Evolutionary conservation across 1,139 yeast genomes (phyloP), one percentile per base, ranked within the genome.

Genomic region (Kazachstania sp.): DNA sequence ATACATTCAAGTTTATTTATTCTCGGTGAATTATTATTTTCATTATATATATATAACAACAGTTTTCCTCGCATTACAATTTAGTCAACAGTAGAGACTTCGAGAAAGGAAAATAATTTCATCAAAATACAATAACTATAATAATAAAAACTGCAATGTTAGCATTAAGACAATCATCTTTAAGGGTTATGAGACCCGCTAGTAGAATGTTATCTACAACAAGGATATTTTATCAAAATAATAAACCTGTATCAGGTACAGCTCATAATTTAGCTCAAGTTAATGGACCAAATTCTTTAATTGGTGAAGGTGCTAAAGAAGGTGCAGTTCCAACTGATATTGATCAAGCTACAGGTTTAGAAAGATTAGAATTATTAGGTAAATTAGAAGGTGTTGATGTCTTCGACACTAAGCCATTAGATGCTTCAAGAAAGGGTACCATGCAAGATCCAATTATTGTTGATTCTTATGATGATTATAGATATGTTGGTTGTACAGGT

Each of bases 401-500:
- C 57, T 92, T 90, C 76, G 97, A 92, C 76, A 75, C 81, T 69
- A 83, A 83, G 70, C 92, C 95, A 62, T 81, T 94, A 64, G 86
- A 86, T 56, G 72, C 88, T 56, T 83, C 88, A 65, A 87, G 97
- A 73, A 78, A 70, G 55, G 98, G 98, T 66, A 87, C 97, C 60
- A 73, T 86, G 71, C 75, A 64, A 54, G 88, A 90, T 69, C 98
- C 98, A 63, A 83, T 83, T 71, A 64, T 86, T 56, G 83, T 92
- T 51, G 95, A 95, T 69, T 82, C 95, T 53, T 90, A 86, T 71
- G 88, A 88, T 67, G 88, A 86, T 62, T 81, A 81, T 77, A 86
- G 97, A 77, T 90, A 87, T 68, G 92, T 94, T 62, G 99, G 97
- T 53, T 92, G 98, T 75, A 85, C 95, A 59, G 99, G 99, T 66